Base-by-base conservation (phyloP, 176 grass and related monocot species). In the Secale cereale region DNA sequence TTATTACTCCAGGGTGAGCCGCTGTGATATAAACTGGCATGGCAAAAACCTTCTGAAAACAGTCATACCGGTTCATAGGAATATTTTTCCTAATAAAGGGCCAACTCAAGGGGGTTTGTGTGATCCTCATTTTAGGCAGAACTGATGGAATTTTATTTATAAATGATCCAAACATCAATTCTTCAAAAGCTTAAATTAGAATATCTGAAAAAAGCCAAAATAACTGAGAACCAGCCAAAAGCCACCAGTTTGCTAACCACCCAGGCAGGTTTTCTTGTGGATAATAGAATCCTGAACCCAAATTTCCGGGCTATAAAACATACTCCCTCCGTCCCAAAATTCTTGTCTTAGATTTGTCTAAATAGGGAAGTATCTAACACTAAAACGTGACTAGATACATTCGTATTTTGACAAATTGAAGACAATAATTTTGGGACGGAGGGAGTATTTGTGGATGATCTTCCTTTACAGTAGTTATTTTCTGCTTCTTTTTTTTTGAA, bases 181-280 rank as follows among this genome's bases (percentile, higher is more conserved):
- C 20, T 74, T 83, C 35, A 83, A 45, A 82, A 72, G 15, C n/a
- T 71, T 69, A 29, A 32, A 83, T 76, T 29, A 48, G 28, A 52
- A 81, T 52, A 4, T 10, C 36, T 33, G 40, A 12, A 26, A 81
- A 50, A 50, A 50, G 46, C 5, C 46, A 50, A 48, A 52, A 52
- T 19, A 19, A 52, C 48, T 9, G 45, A n/a, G 16, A 75, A 69
- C 0, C 36, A 74, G 82, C n/a, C 30, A 19, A 84, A 75, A 65
- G n/a, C 5, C 8, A 35, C 61, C 3, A 12, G n/a, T 65, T 65
- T 65, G 22, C 41, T 25, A 27, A 48, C 30, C 3, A 7, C 31
- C 16, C 40, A 52, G 30, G 22, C 29, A 52, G 30, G 22, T 75
- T 50, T 76, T 76, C 30, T 54, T 69, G 20, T 28, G 41, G 17